These are phyloP conservation scores for Calonectria ilicicola DNA, from an alignment of 2,329 filamentous ascomycete species.

Conservation along the genomic window DNA sequence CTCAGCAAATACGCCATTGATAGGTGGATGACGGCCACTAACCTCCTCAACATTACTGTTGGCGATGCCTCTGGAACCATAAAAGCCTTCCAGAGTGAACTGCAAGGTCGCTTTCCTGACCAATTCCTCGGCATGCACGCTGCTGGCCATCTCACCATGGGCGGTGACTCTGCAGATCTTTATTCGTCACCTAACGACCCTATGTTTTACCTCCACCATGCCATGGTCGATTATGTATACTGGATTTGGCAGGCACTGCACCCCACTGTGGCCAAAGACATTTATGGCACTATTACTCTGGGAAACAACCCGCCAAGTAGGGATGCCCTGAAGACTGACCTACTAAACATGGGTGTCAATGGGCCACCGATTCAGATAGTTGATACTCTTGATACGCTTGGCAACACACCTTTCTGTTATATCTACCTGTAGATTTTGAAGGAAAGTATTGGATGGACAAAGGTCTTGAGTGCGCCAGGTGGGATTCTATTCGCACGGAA, in stretches of 20 bases:
- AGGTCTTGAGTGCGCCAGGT: background rate
- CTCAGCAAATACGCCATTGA: background rate
- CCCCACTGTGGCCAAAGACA: conserved; percentile 20
- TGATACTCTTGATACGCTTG: conserved; percentile 38
- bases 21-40: conserved; percentile 6
- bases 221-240: conserved; percentile 21
- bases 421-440: conserved; percentile 33
- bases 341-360: conserved; percentile 35
- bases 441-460: background rate
- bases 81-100: background rate
- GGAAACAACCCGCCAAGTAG: conserved; percentile 28
- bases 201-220: conserved; percentile 27
- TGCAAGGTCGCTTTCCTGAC: conserved; percentile 10
- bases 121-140: conserved; percentile 20
- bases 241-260: conserved; percentile 26
- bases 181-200: conserved; percentile 23
- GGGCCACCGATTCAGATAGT: conserved; percentile 33
- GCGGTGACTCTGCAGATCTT: conserved; percentile 17
- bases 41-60: conserved; percentile 14
- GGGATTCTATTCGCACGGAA: background rate
- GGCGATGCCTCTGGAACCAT: background rate
- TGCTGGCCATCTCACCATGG: conserved; percentile 20
- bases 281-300: conserved; percentile 29
- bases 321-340: conserved; percentile 33
- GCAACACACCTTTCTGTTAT: conserved; percentile 43